Conservation (phyloP, 768 basidiomycete genomes). For the Boletellus ananas region DNA sequence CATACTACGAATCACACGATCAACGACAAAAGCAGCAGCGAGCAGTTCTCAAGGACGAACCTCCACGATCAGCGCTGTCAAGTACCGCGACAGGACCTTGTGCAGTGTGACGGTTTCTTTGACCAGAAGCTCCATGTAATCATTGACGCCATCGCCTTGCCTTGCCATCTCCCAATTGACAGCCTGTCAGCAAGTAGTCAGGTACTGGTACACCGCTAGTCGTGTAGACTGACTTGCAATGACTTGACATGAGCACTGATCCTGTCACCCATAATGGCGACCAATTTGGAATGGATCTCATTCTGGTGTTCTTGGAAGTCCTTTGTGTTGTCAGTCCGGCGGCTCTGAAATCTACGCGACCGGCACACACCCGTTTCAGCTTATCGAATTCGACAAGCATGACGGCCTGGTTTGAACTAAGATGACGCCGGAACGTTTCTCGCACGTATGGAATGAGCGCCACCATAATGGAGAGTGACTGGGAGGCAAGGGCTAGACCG, state of each 20-base stretch:
- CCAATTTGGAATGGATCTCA: conserved; percentile 95
- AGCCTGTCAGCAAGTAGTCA: conserved; percentile 39
- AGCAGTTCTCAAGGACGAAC: conserved; percentile 36
- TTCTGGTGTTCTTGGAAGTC: conserved; percentile 99
- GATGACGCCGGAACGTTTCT: conserved; percentile 89
- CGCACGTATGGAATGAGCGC: conserved; percentile 94
- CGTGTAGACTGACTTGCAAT: conserved; percentile 55
- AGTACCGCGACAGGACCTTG: conserved; percentile 91
- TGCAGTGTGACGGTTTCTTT: conserved; percentile 95
- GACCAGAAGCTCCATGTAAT: conserved; percentile 91
- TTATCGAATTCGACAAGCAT: conserved; percentile 99
- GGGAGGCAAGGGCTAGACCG: conserved; percentile 82
- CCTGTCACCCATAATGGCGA: conserved; percentile 97
- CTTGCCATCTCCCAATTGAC: conserved; percentile 75
- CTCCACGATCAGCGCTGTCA: conserved; percentile 76
- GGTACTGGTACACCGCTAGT: conserved; percentile 2
- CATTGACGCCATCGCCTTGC: conserved; percentile 62
- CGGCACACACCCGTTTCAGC: conserved; percentile 78
- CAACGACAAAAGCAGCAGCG: conserved; percentile 12
- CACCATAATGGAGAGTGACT: conserved; percentile 91
- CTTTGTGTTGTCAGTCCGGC: conserved; percentile 35
- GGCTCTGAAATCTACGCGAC: conserved; percentile 1
- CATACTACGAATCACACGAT: conserved; percentile 49
- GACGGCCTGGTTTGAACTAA: conserved; percentile 91
- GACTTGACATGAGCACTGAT: conserved; percentile 80